Evolutionary conservation across 1,284 basidiomycete species (phyloP), one percentile per base, ranked within the genome.

Genomic region (Afroboletus lepidellus): DNA sequence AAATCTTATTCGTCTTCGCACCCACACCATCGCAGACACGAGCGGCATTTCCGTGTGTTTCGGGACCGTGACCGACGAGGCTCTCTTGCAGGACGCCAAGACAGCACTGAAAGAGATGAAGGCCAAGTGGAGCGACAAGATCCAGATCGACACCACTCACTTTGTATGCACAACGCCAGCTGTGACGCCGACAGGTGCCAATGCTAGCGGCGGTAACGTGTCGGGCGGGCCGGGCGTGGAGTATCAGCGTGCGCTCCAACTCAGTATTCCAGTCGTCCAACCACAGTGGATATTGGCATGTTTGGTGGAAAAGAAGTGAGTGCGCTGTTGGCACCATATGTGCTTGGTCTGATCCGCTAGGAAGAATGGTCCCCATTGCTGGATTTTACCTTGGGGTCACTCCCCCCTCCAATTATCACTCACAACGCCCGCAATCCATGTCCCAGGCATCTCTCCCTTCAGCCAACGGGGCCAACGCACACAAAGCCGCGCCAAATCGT

Each of bases 91-190:
- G 62, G 84, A 92, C 54, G 83, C 87, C 37, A 92, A 91, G 67
- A 67, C 80, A 49, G 90, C 91, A 9, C 70, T 98, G 46, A 66
- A 77, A 41, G 85, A 90, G 60, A 95, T 98, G 85, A 80, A 79
- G 21, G 94, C 91, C 0, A 87, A 88, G 57, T 69, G 88, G 84
- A 91, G 87, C 60, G 90, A 95, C 58, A 87, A 86, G 60, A 94
- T 99, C 24, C 92, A 95, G 72, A 94, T 98, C 53, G 94, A 97
- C 64, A 97, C 94, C 6, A 96, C 94, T 0, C 94, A 98, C 69
- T 97, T 96, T 61, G 93, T 97, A 33, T 96, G 94, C 66, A 95
- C 92, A 3, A 92, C 90, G 0, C 90, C 93, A 2, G 84, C 87
- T 1, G 77, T 81, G 13, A 83, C 83, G 0, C 81, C 85, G 0